These are phyloP conservation scores for Phalaenopsis equestris DNA, from an alignment of 106 monocot genomes.

Conservation along the genomic window DNA sequence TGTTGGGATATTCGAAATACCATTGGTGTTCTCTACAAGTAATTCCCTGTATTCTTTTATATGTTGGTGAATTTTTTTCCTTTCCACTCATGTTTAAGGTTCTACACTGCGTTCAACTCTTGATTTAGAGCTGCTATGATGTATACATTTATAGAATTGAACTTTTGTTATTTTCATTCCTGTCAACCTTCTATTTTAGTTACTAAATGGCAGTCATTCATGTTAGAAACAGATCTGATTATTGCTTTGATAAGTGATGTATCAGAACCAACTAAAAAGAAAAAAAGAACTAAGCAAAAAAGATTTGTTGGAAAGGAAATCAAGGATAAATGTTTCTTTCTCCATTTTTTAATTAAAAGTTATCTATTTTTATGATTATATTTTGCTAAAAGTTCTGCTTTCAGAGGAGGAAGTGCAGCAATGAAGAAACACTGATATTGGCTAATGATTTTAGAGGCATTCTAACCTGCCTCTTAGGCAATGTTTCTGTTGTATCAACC, in stretches of 20 bases:
- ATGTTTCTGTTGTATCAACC: too few relatives aligned
- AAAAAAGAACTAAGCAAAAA: not conserved
- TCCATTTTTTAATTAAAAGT: too few relatives aligned
- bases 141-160: not conserved
- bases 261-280: too few relatives aligned
- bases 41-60: conserved; percentile 22
- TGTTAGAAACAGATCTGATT: too few relatives aligned
- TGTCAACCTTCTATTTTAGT: not conserved
- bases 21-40: conserved; percentile 76
- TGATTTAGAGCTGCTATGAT: not conserved
- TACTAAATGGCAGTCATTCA: not conserved
- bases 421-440: too few relatives aligned
- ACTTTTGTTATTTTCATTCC: not conserved
- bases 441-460: too few relatives aligned
- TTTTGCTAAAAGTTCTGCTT: too few relatives aligned
- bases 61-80: not conserved
- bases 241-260: too few relatives aligned
- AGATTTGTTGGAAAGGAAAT: not conserved
- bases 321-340: not conserved
- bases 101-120: not conserved
- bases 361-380: too few relatives aligned
- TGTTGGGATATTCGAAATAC: conserved; percentile 99
- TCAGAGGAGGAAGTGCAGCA: too few relatives aligned
- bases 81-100: not conserved
- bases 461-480: too few relatives aligned